A percentile compares a stretch with the other conserved stretches of the same genome.
phyloP scores from a whole-genome alignment of 768 basidiomycete species.

The Amanita muscaria region DNA sequence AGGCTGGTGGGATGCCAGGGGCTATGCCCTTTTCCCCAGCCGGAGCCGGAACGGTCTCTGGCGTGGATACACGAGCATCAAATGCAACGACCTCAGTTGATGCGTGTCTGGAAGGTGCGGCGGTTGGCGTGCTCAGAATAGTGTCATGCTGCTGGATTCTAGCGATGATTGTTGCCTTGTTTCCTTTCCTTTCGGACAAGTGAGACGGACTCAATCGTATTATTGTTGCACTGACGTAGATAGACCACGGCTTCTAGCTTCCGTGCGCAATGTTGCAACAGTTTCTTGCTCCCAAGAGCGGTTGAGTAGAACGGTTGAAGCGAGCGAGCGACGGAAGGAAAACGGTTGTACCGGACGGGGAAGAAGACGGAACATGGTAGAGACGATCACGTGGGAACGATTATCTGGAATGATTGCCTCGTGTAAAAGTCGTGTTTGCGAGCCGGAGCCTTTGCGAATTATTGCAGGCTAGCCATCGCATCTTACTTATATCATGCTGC shows the following conservation, averaged over 20 bases:
- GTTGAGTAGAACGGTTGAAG: conserved; percentile 38
- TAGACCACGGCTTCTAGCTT: conserved; percentile 48
- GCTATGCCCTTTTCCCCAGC: conserved; percentile 24
- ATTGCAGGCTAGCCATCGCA: conserved; percentile 12
- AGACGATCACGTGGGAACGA: not conserved
- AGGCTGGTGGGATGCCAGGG: conserved; percentile 33
- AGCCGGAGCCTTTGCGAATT: not conserved
- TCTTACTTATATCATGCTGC: conserved; percentile 47
- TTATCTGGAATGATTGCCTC: conserved; percentile 39
- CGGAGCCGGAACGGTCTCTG: conserved; percentile 8
- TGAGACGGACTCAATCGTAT: conserved; percentile 1
- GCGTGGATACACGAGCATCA: not conserved
- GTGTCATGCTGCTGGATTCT: conserved; percentile 45
- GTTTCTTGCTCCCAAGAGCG: conserved; percentile 48
- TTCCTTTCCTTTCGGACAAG: conserved; percentile 38
- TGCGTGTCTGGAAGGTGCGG: conserved; percentile 18
- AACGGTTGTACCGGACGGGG: not conserved
- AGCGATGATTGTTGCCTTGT: conserved; percentile 46
- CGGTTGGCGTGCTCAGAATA: conserved; percentile 3
- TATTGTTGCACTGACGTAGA: conserved; percentile 34
- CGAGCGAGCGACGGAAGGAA: conserved; percentile 1
- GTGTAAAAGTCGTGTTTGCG: conserved; percentile 43
- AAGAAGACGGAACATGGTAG: conserved; percentile 5
- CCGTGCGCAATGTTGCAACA: conserved; percentile 39
- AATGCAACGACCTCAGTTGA: conserved; percentile 16